A percentile compares a stretch with the other conserved stretches of the same genome.
These are phyloP conservation scores for Salix suchowensis DNA, from an alignment of 345 rosid genomes.

Conservation along the genomic window DNA sequence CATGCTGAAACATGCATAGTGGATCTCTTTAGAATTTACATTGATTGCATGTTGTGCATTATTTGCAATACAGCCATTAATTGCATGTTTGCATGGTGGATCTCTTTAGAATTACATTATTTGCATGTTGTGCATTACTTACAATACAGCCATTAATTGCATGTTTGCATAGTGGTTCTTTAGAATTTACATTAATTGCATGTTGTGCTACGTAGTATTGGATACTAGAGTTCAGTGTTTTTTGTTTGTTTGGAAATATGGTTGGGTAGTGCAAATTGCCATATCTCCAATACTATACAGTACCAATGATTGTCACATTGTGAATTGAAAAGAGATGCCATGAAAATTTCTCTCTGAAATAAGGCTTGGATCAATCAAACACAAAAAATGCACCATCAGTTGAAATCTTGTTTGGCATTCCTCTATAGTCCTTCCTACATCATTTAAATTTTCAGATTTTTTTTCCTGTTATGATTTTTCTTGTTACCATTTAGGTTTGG, in stretches of 20 bases:
- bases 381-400: not conserved
- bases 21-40: not conserved
- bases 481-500: conserved; percentile 59
- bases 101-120: no score
- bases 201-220: not conserved
- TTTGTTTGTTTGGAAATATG: not conserved
- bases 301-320: not conserved
- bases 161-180: not conserved
- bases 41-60: not conserved
- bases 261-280: not conserved
- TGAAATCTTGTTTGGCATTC: not conserved
- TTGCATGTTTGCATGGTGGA: no score
- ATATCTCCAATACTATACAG: not conserved
- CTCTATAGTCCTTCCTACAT: not conserved
- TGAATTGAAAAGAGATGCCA: not conserved
- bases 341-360: not conserved
- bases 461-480: not conserved
- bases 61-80: not conserved
- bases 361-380: not conserved
- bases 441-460: not conserved
- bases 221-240: not conserved
- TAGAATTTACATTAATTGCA: no score
- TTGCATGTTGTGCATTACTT: not conserved
- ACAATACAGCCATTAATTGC: not conserved
- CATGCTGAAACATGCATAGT: not conserved